Percentiles rank a stretch among this genome's conserved stretches.
Conservation (phyloP, 768 basidiomycete species). For the Collybiopsis luxurians region DNA sequence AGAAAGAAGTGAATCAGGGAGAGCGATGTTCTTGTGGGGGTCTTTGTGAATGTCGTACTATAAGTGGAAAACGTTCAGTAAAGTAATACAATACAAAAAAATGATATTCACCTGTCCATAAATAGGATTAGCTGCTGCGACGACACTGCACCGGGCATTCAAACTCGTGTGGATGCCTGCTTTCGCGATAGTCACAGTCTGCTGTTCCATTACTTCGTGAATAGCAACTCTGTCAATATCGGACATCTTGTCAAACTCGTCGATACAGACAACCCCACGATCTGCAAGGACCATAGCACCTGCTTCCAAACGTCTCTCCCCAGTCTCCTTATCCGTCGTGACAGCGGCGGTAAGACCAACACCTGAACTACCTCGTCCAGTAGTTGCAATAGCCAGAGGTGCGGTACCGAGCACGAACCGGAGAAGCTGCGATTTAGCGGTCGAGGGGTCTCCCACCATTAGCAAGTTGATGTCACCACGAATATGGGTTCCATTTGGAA, state of each 20-base stretch:
- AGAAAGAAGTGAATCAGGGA: slow-evolving; percentile 95
- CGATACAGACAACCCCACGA: slow-evolving; percentile 97
- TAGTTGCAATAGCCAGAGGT: slow-evolving; percentile 96
- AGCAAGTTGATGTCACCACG: slow-evolving; percentile 99
- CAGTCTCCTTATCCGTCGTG: slow-evolving; percentile 97
- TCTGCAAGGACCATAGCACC: slow-evolving; percentile 99
- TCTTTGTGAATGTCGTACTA: slow-evolving; percentile 99
- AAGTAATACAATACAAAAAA: background rate
- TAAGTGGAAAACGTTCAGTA: slow-evolving; percentile 11
- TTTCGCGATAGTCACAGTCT: slow-evolving; percentile 99
- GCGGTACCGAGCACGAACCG: slow-evolving; percentile 96
- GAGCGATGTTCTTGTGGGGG: slow-evolving; percentile 96
- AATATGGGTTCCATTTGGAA: slow-evolving; percentile 96
- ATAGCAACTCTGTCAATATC: slow-evolving; percentile 98
- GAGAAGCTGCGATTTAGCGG: slow-evolving; percentile 94
- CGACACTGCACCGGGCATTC: slow-evolving; percentile 96
- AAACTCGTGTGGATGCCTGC: slow-evolving; percentile 98
- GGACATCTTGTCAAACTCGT: slow-evolving; percentile 99
- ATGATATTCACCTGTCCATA: slow-evolving; percentile 79
- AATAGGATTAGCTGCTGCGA: slow-evolving; percentile 98
- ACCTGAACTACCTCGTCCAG: slow-evolving; percentile 96
- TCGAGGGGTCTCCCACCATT: slow-evolving; percentile 99
- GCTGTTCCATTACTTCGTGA: slow-evolving; percentile 99
- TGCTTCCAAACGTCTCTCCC: slow-evolving; percentile 94
- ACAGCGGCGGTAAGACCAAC: slow-evolving; percentile 99